A percentile compares a stretch with the other conserved stretches of the same genome.
Evolutionary conservation across 805 yeast genomes (phyloP).

Genomic region (Saccharomycopsis synnaedendra): DNA sequence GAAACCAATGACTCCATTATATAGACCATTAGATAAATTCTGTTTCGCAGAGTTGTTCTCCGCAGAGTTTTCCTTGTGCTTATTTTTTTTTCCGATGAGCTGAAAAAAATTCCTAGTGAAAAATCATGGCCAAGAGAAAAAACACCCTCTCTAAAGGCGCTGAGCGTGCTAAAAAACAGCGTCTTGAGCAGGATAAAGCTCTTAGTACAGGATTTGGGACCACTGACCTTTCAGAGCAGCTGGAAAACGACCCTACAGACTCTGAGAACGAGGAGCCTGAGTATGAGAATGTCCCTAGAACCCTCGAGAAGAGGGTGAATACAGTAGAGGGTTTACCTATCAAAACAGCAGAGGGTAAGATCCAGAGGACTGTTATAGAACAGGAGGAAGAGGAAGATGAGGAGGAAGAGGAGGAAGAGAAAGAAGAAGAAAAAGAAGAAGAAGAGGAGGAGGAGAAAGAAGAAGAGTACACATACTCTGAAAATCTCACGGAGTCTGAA

Average conservation of each 20-base stretch:
- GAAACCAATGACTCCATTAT: not conserved
- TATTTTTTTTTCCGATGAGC: not conserved
- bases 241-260: constrained; percentile 15
- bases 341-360: constrained; percentile 55
- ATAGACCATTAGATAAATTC: not conserved
- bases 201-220: constrained; percentile 8
- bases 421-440: constrained; percentile 19
- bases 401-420: constrained; percentile 10
- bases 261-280: constrained; percentile 63
- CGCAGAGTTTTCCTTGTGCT: not conserved
- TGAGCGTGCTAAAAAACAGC: constrained; percentile 14
- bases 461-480: constrained; percentile 21
- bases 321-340: constrained; percentile 70
- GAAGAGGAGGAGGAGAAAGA: constrained; percentile 24
- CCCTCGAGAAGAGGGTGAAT: constrained; percentile 28
- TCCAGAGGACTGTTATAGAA: constrained; percentile 52
- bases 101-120: not conserved
- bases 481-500: constrained; percentile 40
- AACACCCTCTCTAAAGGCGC: constrained; percentile 4
- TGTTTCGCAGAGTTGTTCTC: not conserved
- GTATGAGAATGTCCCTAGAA: constrained; percentile 66
- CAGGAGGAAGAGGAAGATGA: constrained; percentile 17
- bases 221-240: not conserved
- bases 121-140: constrained; percentile 14
- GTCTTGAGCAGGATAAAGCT: constrained; percentile 10